Evolutionary conservation across 208 protist species (phyloP).

Genomic region (Wallacemonas sp.): DNA sequence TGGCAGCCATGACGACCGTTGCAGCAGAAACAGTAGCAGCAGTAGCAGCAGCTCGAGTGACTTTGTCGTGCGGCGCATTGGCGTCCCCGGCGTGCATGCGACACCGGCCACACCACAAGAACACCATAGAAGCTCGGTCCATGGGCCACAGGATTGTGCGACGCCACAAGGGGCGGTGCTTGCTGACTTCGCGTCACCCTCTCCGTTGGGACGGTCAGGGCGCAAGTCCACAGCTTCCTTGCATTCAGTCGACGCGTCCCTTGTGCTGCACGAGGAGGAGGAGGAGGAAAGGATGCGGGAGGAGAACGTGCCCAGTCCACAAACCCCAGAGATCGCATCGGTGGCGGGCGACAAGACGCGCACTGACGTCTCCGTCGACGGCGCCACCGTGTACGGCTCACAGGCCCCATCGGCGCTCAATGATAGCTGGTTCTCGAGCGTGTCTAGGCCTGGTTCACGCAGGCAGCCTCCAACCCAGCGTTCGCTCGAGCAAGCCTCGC

Average conservation of each 20-base stretch:
- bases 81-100: too few relatives aligned
- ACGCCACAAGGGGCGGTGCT: background rate
- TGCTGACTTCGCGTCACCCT: background rate
- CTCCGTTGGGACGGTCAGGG: too few relatives aligned
- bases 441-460: conserved; percentile 13
- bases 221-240: too few relatives aligned
- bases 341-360: background rate
- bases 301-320: background rate
- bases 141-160: too few relatives aligned
- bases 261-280: too few relatives aligned
- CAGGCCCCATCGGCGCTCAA: conserved; percentile 6
- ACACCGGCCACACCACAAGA: too few relatives aligned
- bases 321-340: background rate
- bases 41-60: background rate
- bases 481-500: conserved; percentile 20
- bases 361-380: background rate
- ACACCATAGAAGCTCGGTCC: too few relatives aligned
- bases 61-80: background rate
- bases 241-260: too few relatives aligned
- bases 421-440: conserved; percentile 42
- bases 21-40: too few relatives aligned
- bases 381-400: conserved; percentile 7
- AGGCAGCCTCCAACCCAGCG: background rate
- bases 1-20: too few relatives aligned
- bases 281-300: too few relatives aligned